Evolutionary conservation across 495 filamentous ascomycete genomes (phyloP).

Genomic region (Penicillium roqueforti): DNA sequence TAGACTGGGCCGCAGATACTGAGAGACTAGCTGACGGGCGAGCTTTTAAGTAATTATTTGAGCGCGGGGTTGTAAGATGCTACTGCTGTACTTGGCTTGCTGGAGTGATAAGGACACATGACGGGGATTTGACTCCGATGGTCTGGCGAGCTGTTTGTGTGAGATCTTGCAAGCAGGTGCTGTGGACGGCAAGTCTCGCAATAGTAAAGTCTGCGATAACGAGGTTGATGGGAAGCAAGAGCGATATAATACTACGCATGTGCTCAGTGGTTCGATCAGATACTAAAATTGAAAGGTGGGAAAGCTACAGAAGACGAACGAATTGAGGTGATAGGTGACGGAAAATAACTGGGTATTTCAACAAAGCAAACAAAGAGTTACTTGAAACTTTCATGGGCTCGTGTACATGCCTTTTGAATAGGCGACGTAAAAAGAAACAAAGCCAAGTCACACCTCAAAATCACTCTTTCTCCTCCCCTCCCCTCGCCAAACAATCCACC

Average conservation of each 20-base stretch:
- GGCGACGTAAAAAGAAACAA: not conserved
- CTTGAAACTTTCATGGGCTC: not conserved
- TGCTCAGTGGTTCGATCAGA: not conserved
- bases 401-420: not conserved
- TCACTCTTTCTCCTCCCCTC: slow-evolving; percentile 13
- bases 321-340: not conserved
- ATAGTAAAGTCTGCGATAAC: not conserved
- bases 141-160: not conserved
- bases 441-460: slow-evolving; percentile 7
- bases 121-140: not conserved
- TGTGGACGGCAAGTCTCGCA: not conserved
- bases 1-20: not conserved
- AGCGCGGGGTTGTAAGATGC: not conserved
- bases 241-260: not conserved
- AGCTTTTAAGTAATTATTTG: too few relatives aligned
- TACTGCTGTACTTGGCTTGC: not conserved
- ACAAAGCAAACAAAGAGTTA: not conserved
- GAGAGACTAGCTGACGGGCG: too few relatives aligned
- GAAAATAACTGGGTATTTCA: not conserved
- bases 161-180: not conserved
- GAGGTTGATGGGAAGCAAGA: not conserved
- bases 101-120: not conserved
- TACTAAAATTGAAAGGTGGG: not conserved
- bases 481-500: slow-evolving; percentile 31
- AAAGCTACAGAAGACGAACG: not conserved